Base-by-base conservation (phyloP, 2,329 filamentous ascomycete species). In the Laburnicola sp. region DNA sequence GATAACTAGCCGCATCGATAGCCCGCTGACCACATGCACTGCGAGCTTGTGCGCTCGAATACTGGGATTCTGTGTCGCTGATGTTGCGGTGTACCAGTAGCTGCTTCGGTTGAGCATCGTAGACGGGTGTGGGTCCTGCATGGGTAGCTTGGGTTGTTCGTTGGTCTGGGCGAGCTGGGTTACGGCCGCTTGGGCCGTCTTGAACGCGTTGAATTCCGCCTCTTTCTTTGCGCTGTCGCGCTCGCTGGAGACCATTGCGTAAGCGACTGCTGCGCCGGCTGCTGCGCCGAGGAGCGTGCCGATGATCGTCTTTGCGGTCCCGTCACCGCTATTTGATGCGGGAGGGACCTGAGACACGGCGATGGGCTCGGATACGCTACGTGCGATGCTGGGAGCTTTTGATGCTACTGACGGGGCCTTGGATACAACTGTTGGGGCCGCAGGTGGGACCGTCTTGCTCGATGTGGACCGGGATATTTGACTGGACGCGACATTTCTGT, bases 281-380 rank as follows among this genome's bases (percentile, higher is more conserved):
- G 89, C 89, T 28, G 88, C 89, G 37, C 89, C 90, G 42, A 96
- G 79, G 8, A 95, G 77, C 6, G 88, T 87, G 6, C 90, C 88
- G 39, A 94, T 80, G 36, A 92, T 79, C 21, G 84, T 82, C 59
- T 86, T 86, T 35, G 83, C 79, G 43, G 78, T 80, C 34, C 82
- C 74, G 3, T 82, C 73, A 40, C 78, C 69, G 41, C 51, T 57
- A 39, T 69, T 70, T 16, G 61, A 57, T 26, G 65, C 57, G 36
- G 65, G 55, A 25, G 58, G 47, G 3, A 54, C 59, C 43, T 67
- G 62, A 34, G 62, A 58, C 34, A 68, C 60, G 32, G 58, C 47
- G 36, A 57, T 58, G 26, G 72, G 68, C 38, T 66, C 70, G 28
- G 72, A 73, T 25, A 63, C 49, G 36, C 68, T 73, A 37, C 70